Base-by-base conservation (phyloP, 768 basidiomycete species). In the Tulasnella sp. region DNA sequence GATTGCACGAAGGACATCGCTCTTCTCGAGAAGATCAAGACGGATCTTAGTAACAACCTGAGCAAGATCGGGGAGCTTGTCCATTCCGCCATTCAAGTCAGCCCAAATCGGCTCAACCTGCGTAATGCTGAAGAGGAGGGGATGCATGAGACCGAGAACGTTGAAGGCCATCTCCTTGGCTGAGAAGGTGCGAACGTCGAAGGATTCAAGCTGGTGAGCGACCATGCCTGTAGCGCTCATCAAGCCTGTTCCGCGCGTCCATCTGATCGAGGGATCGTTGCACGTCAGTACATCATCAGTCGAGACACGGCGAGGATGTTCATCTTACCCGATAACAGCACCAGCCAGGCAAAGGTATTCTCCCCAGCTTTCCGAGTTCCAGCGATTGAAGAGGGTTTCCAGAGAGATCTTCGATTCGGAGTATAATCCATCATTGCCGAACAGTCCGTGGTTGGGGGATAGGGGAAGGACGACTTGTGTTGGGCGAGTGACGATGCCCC, bases 101-200 rank as follows among this genome's bases (percentile, higher is more conserved):
- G 97, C 98, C 98, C 98, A 99, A 84, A 99, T 97, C 12, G 98
- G 97, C 85, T 99, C 97, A 71, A 99, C 97, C 85, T 99, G 98
- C 16, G 97, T 98, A 84, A 99, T 97, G 86, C 97, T 98, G 91
- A 99, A 99, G 76, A 99, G 90, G 8, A 99, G 91, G 68, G 98
- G 98, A 84, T 99, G 98, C 97, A 99, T 99, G 74, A 99, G 89
- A 80, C 98, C 97, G 77, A 99, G 92, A 83, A 99, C 96, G 86
- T 99, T 99, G 91, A 99, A 99, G 0, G 98, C 97, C 98, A 99
- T 99, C 87, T 99, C 98, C 88, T 99, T 99, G 39, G 98, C 94
- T 0, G 97, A 99, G 91, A 99, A 99, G 1, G 98, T 99, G 82
- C 98, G 91, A 80, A 98, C 95, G 81, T 98, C 98, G 81, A 93